phyloP scores from a whole-genome alignment of 73 alveolate genomes.

The Paramecium bursaria region DNA sequence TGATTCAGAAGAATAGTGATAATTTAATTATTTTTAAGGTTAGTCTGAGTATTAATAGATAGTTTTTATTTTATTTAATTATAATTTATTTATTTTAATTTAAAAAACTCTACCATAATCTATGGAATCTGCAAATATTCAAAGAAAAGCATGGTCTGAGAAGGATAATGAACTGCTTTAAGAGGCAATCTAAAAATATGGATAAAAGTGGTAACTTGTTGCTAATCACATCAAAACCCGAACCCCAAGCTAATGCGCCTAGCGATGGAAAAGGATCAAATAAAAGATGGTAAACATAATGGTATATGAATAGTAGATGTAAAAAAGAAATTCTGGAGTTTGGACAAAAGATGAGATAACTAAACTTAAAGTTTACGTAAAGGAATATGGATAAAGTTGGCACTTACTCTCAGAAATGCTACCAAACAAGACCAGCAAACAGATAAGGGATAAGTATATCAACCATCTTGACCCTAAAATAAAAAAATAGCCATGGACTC shows the following conservation, averaged over 20 bases:
- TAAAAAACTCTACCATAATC: too few relatives aligned
- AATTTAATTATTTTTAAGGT: too few relatives aligned
- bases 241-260: constrained; percentile 62
- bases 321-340: constrained; percentile 32
- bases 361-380: constrained; percentile 14
- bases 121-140: too few relatives aligned
- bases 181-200: not conserved
- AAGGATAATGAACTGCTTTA: constrained; percentile 19
- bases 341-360: constrained; percentile 64
- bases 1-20: too few relatives aligned
- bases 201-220: constrained; percentile 53
- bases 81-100: too few relatives aligned
- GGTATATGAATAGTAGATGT: constrained; percentile 41
- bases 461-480: constrained; percentile 96
- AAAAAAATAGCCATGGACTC: constrained; percentile 88
- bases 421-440: constrained; percentile 82
- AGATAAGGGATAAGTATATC: constrained; percentile 97
- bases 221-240: constrained; percentile 57
- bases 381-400: constrained; percentile 57
- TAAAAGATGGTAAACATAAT: constrained; percentile 39
- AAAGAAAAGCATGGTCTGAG: constrained; percentile 32
- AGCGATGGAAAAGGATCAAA: constrained; percentile 67
- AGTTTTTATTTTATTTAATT: too few relatives aligned
- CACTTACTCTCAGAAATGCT: constrained; percentile 40
- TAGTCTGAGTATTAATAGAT: too few relatives aligned